phyloP scores from a whole-genome alignment of 2,329 filamentous ascomycete species.

The Exophiala sp. region DNA sequence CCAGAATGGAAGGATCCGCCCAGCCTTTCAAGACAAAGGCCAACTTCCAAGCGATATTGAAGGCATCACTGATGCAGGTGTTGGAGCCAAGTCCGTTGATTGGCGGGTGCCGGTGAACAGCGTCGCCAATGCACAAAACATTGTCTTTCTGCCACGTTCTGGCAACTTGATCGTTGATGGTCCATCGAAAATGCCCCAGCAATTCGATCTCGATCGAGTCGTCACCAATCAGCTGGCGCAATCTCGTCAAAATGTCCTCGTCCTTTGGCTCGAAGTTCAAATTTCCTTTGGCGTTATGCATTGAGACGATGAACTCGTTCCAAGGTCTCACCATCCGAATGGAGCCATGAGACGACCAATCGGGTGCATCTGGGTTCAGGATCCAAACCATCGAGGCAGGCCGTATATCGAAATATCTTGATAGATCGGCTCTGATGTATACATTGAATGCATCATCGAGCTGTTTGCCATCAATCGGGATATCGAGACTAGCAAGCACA shows the following conservation, averaged over 20 bases:
- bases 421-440: conserved; percentile 1
- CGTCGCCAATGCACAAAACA: conserved; percentile 31
- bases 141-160: not conserved
- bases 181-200: not conserved
- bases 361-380: not conserved
- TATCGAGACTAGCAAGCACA: not conserved
- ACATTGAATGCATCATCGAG: not conserved
- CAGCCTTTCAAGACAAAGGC: conserved; percentile 30
- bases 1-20: conserved; percentile 26
- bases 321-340: conserved; percentile 1
- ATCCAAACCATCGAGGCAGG: conserved; percentile 1
- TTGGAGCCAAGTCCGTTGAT: conserved; percentile 35
- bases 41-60: conserved; percentile 38
- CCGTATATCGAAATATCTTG: not conserved
- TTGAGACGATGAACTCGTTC: conserved; percentile 3
- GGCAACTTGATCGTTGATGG: conserved; percentile 2
- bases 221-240: conserved; percentile 2
- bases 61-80: conserved; percentile 34
- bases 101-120: conserved; percentile 35
- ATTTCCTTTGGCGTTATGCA: not conserved
- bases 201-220: not conserved
- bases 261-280: not conserved
- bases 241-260: not conserved
- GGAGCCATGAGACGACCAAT: not conserved
- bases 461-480: not conserved